Evolutionary conservation across 148 eudicot species (phyloP), one percentile per base, ranked within the genome.

Genomic region (Silene uniflora): DNA sequence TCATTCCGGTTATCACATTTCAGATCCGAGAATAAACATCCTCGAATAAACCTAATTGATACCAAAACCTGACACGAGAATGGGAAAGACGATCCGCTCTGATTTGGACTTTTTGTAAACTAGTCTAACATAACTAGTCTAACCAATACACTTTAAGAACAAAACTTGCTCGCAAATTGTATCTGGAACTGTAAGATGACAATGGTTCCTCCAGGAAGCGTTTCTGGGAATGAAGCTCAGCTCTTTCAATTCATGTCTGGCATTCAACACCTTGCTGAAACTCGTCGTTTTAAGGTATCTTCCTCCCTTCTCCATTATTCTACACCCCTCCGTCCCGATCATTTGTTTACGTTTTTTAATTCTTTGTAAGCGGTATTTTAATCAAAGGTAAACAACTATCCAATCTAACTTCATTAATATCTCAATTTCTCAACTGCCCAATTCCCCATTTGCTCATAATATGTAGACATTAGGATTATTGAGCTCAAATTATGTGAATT

Each of bases 191-290:
- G 0, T 52, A 13, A 22, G 47, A 10, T 52, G 65, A 70, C 58
- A 73, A 85, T 84, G 90, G 71, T 80, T 58, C 78, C 83, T 22
- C 79, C 80, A 19, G 74, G 88, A 59, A 82, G 84, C 10, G 46
- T 82, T 29, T 72, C 85, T 58, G 17, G 74, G 2, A 75, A 79
- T 22, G 86, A 86, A 9, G 66, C 47, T 72, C 85, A 66, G 22
- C 76, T 80, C 44, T 83, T 86, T 49, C 88, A 83, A 16, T 73
- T 65, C 61, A 56, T 81, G 44, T 81, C 74, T 69, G 90, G 91
- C 29, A 83, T 91, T 77, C 97, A 86, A 81, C 89, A 88, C 27
- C 83, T 91, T 32, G 91, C 97, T 52, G 89, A 90, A 87, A 75
- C 83, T 87, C 90, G 84, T 75, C 88, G 75, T 65, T 91, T 83